These are phyloP conservation scores for Arthrinium puccinioides DNA, from an alignment of 2,329 filamentous ascomycete species.

Conservation along the genomic window DNA sequence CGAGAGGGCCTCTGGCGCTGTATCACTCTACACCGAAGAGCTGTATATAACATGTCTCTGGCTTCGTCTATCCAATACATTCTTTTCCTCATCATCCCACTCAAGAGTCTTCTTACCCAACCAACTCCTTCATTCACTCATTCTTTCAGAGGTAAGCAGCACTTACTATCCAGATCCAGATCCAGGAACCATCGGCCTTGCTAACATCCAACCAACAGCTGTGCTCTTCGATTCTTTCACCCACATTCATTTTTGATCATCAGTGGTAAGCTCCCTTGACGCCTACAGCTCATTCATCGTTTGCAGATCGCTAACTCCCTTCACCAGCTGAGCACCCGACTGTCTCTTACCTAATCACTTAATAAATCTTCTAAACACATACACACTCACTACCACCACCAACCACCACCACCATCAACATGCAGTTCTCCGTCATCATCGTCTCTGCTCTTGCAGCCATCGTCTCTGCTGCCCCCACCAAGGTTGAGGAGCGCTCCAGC, in stretches of 20 bases:
- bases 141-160: constrained; percentile 37
- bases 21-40: too few relatives aligned
- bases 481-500: constrained; percentile 14
- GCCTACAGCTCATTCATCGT: not conserved
- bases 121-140: constrained; percentile 31
- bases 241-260: constrained; percentile 28
- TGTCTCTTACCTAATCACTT: constrained; percentile 15
- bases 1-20: too few relatives aligned
- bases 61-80: too few relatives aligned
- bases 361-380: constrained; percentile 24
- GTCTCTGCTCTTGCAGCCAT: constrained; percentile 36
- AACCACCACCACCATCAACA: constrained; percentile 26
- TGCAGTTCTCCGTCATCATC: constrained; percentile 42
- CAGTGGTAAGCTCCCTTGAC: constrained; percentile 23
- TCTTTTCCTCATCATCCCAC: constrained; percentile 22
- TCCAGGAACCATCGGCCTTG: constrained; percentile 1
- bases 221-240: constrained; percentile 42
- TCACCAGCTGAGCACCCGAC: constrained; percentile 35
- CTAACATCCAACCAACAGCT: constrained; percentile 27
- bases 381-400: constrained; percentile 2
- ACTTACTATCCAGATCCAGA: not conserved
- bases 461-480: constrained; percentile 33
- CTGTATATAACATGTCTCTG: too few relatives aligned
- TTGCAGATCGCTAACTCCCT: constrained; percentile 5
- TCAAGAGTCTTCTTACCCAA: constrained; percentile 23